Evolutionary conservation across 352 stramenopile genomes (phyloP).

Genomic region (Phytophthora pinifolia): DNA sequence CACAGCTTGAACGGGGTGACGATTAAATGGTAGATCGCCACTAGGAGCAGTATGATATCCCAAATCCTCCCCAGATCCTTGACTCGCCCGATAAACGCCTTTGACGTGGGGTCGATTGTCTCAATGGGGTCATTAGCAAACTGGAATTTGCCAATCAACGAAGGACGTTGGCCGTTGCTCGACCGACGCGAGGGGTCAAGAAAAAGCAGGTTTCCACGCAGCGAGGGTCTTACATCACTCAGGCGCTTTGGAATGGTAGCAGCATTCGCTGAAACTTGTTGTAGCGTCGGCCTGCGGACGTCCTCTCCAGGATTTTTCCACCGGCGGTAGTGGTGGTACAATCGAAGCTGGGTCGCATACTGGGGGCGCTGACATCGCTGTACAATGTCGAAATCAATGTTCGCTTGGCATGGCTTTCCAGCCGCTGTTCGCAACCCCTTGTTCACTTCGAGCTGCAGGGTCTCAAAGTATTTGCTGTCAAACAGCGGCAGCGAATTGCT

Average conservation of each 20-base stretch:
- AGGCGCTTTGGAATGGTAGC: not conserved
- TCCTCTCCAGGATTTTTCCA: slow-evolving; percentile 29
- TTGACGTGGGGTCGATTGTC: slow-evolving; percentile 22
- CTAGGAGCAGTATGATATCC: slow-evolving; percentile 49
- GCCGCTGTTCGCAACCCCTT: slow-evolving; percentile 1
- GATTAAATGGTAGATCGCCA: slow-evolving; percentile 46
- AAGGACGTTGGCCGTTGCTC: slow-evolving; percentile 15
- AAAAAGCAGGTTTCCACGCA: slow-evolving; percentile 16
- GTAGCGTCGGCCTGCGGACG: not conserved
- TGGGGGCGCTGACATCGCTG: slow-evolving; percentile 58
- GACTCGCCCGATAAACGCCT: slow-evolving; percentile 43
- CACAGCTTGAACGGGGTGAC: slow-evolving; percentile 60
- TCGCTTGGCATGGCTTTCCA: slow-evolving; percentile 7
- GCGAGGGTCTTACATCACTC: slow-evolving; percentile 4
- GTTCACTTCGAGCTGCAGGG: slow-evolving; percentile 7
- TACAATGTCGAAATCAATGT: slow-evolving; percentile 65
- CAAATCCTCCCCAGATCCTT: slow-evolving; percentile 44
- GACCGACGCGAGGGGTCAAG: slow-evolving; percentile 4
- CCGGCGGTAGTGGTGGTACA: slow-evolving; percentile 42
- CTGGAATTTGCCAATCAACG: slow-evolving; percentile 10
- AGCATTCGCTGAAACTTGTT: not conserved
- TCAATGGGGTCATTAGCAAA: slow-evolving; percentile 16
- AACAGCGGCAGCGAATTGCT: slow-evolving; percentile 59
- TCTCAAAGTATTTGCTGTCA: slow-evolving; percentile 38
- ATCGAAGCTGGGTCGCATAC: slow-evolving; percentile 45